phyloP scores from a whole-genome alignment of 2,329 filamentous ascomycete species.

The Microsporum ferrugineum region DNA sequence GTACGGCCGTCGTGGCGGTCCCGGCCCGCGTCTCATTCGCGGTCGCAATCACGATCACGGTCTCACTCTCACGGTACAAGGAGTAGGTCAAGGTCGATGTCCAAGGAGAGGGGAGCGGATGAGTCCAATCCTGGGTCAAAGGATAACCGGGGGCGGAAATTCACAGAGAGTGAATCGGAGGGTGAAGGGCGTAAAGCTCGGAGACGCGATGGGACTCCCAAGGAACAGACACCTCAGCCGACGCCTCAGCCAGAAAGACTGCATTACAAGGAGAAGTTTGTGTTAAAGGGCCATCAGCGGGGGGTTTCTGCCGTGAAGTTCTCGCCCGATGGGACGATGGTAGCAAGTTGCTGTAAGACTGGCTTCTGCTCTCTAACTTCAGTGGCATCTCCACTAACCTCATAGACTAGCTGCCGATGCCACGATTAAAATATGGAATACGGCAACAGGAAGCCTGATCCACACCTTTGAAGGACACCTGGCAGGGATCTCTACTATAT shows the following conservation, averaged over 20 bases:
- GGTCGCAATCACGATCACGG: conserved; percentile 21
- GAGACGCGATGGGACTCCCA: not conserved
- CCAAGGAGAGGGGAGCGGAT: not conserved
- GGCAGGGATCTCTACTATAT: conserved; percentile 79
- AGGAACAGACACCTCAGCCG: conserved; percentile 28
- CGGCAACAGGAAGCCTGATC: conserved; percentile 62
- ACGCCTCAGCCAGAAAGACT: conserved; percentile 45
- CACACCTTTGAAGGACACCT: conserved; percentile 89
- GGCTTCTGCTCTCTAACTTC: not conserved
- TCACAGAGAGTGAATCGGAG: conserved; percentile 17
- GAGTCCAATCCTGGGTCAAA: conserved; percentile 7
- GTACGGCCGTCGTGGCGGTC: conserved; percentile 26
- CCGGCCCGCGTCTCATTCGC: conserved; percentile 16
- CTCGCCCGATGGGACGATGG: conserved; percentile 79
- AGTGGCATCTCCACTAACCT: conserved; percentile 11
- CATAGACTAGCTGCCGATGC: conserved; percentile 57
- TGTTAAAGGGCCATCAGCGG: conserved; percentile 64
- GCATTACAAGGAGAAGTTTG: conserved; percentile 58
- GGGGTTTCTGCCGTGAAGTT: conserved; percentile 78
- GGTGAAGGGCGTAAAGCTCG: conserved; percentile 6
- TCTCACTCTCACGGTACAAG: not conserved
- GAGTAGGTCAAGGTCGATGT: conserved; percentile 5
- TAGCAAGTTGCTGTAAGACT: conserved; percentile 64
- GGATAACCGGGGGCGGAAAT: conserved; percentile 1
- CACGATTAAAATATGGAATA: conserved; percentile 85